Evolutionary conservation across 768 basidiomycete species (phyloP).

Genomic region (Tubosaeta sp.): DNA sequence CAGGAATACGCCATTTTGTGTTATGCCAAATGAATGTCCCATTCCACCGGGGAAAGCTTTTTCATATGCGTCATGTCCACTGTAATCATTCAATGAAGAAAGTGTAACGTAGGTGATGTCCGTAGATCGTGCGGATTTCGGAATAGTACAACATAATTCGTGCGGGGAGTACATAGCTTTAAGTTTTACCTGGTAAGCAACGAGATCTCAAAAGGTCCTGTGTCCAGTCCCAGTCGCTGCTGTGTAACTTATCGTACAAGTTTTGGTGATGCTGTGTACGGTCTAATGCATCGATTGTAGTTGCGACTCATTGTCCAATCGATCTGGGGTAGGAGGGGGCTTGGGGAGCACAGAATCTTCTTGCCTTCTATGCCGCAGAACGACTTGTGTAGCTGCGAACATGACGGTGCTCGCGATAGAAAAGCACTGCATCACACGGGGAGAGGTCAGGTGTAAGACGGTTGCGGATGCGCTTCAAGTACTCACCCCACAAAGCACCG

Average conservation of each 20-base stretch:
- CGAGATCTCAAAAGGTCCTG: not conserved
- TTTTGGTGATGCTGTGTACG: not conserved
- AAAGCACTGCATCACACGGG: constrained; percentile 9
- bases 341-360: not conserved
- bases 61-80: not conserved
- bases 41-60: not conserved
- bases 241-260: not conserved
- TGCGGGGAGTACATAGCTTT: not conserved
- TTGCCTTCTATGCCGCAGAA: constrained; percentile 1
- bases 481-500: constrained; percentile 44
- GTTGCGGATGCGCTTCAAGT: not conserved
- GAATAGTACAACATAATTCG: not conserved
- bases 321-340: not conserved
- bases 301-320: not conserved
- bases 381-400: constrained; percentile 12
- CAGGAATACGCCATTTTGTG: constrained; percentile 7
- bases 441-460: constrained; percentile 1
- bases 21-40: not conserved
- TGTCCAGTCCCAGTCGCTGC: not conserved
- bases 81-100: not conserved
- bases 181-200: not conserved
- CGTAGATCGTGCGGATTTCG: not conserved
- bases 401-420: constrained; percentile 12
- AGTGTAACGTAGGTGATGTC: not conserved
- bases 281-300: not conserved